Conservation (phyloP, 176 grass and related monocot genomes). For the Paspalum vaginatum region DNA sequence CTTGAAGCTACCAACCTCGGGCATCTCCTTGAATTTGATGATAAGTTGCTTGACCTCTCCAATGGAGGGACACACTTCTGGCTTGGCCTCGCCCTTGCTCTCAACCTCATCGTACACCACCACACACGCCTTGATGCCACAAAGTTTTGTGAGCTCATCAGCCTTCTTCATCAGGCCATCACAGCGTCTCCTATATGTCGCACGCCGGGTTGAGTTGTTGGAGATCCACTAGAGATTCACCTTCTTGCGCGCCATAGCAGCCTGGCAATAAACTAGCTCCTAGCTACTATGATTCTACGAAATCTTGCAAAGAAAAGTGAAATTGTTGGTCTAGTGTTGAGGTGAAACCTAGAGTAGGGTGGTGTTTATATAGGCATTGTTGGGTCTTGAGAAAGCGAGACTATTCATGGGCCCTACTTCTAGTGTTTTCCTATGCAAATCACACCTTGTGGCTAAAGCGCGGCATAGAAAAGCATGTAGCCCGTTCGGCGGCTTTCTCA, state of each 20-base stretch:
- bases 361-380: neutral
- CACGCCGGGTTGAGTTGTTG: neutral
- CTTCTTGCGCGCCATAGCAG: slow-evolving; percentile 40
- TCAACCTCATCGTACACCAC: slow-evolving; percentile 37
- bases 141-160: slow-evolving; percentile 30
- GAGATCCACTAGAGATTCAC: slow-evolving; percentile 34
- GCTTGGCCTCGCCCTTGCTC: neutral
- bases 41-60: neutral
- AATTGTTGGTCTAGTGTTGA: neutral
- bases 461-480: too few species aligned
- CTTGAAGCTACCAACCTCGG: slow-evolving; percentile 35
- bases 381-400: too few species aligned
- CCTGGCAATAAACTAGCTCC: neutral
- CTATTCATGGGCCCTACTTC: too few species aligned
- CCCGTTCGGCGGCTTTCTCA: too few species aligned
- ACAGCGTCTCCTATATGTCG: slow-evolving; percentile 32
- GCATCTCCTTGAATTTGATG: slow-evolving; percentile 15
- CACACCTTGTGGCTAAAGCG: too few species aligned
- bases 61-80: slow-evolving; percentile 29
- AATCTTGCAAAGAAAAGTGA: neutral
- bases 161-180: slow-evolving; percentile 47
- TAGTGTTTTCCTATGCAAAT: too few species aligned
- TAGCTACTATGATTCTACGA: neutral
- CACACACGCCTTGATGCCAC: slow-evolving; percentile 22
- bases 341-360: neutral